Evolutionary conservation across 768 basidiomycete genomes (phyloP).

Genomic region (Myochromella boudieri): DNA sequence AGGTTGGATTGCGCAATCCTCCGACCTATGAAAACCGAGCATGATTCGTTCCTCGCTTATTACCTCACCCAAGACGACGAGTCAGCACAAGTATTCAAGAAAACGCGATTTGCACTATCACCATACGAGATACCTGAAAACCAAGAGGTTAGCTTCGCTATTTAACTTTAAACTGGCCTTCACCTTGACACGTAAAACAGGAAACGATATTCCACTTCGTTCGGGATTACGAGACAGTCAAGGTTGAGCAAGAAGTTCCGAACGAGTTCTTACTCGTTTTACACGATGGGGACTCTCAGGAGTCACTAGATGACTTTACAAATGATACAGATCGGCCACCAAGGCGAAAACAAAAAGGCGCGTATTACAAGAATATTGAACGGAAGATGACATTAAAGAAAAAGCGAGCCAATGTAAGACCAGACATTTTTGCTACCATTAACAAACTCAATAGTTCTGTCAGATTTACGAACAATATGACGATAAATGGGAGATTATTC

Average conservation of each 20-base stretch:
- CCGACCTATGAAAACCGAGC: constrained; percentile 85
- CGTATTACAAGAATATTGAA: constrained; percentile 87
- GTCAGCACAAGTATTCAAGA: constrained; percentile 65
- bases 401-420: constrained; percentile 73
- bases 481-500: constrained; percentile 83
- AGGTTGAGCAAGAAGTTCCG: constrained; percentile 82
- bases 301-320: constrained; percentile 34
- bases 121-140: constrained; percentile 51
- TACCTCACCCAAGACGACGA: constrained; percentile 80
- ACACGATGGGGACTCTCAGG: constrained; percentile 51
- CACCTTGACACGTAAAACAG: constrained; percentile 28
- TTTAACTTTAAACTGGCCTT: neutral
- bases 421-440: neutral
- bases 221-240: constrained; percentile 86
- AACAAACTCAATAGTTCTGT: neutral
- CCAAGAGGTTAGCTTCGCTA: constrained; percentile 44
- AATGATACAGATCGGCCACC: constrained; percentile 28
- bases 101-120: constrained; percentile 41
- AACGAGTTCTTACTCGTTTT: constrained; percentile 82
- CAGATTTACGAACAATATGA: constrained; percentile 71
- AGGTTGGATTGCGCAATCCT: constrained; percentile 83
- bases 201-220: constrained; percentile 73
- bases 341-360: constrained; percentile 53
- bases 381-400: constrained; percentile 87
- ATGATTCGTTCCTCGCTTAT: constrained; percentile 85